Evolutionary conservation across 2,329 filamentous ascomycete species (phyloP).

Genomic region (Aciculosporium take): DNA sequence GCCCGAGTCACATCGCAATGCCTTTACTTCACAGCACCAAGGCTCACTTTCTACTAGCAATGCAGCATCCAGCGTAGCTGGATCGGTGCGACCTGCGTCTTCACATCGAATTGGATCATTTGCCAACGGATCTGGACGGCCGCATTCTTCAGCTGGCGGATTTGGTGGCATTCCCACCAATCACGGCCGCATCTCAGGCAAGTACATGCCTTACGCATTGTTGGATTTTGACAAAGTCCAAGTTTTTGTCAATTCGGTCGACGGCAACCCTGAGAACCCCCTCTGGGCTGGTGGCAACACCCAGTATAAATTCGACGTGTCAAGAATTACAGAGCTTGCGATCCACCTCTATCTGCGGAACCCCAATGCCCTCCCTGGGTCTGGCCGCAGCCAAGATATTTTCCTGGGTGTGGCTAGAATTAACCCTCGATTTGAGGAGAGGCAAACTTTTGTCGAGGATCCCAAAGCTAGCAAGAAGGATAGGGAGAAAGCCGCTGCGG

Average conservation of each 20-base stretch:
- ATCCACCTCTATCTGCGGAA: conserved; percentile 93
- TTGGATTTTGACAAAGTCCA: conserved; percentile 98
- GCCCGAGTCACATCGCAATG: conserved; percentile 74
- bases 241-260: conserved; percentile 94
- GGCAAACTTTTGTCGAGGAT: conserved; percentile 56
- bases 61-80: conserved; percentile 27
- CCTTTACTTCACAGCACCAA: conserved; percentile 60
- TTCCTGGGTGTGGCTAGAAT: conserved; percentile 86
- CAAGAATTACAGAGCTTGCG: conserved; percentile 76
- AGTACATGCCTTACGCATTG: conserved; percentile 91
- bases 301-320: conserved; percentile 99
- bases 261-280: conserved; percentile 84
- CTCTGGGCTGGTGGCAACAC: conserved; percentile 95
- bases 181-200: conserved; percentile 88
- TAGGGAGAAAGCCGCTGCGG: conserved; percentile 59
- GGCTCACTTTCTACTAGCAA: conserved; percentile 58
- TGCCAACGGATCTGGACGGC: conserved; percentile 46
- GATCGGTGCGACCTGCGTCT: conserved; percentile 41
- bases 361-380: conserved; percentile 69
- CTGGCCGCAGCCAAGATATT: conserved; percentile 86
- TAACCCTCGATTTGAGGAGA: conserved; percentile 83
- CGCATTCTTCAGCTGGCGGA: conserved; percentile 72
- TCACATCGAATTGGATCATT: conserved; percentile 51
- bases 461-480: conserved; percentile 78
- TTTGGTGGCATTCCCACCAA: conserved; percentile 82